phyloP scores from a whole-genome alignment of 768 basidiomycete genomes.

The Stropharia rugosoannulata region DNA sequence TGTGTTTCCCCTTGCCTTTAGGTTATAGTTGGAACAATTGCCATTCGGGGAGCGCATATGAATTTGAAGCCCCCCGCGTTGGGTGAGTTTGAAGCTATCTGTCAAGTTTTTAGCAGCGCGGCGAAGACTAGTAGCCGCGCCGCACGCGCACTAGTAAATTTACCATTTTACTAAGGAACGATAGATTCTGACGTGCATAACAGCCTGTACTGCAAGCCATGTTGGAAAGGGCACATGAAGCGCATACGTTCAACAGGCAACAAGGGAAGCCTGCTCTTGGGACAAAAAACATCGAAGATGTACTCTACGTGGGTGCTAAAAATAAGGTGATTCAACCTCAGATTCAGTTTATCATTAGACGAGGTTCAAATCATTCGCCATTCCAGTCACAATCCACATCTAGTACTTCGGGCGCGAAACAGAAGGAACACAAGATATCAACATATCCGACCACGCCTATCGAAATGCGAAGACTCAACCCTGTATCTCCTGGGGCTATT shows the following conservation, averaged over 20 bases:
- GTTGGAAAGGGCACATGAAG: slow-evolving; percentile 39
- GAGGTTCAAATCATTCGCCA: no score
- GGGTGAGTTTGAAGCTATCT: slow-evolving; percentile 46
- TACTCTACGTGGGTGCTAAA: slow-evolving; percentile 33
- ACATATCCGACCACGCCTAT: no score
- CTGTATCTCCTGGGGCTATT: no score
- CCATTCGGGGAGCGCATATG: slow-evolving; percentile 42
- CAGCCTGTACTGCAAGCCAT: slow-evolving; percentile 48
- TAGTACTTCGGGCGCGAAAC: no score
- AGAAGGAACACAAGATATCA: no score
- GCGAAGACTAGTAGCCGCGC: slow-evolving; percentile 49
- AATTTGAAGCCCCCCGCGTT: slow-evolving; percentile 46
- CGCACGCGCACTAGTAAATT: slow-evolving; percentile 44
- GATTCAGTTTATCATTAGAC: no score
- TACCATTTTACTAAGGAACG: background rate
- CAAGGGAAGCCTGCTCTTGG: slow-evolving; percentile 13
- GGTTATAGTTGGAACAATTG: slow-evolving; percentile 56
- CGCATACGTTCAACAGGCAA: slow-evolving; percentile 16
- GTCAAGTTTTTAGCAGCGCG: slow-evolving; percentile 40
- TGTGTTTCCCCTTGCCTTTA: slow-evolving; percentile 13
- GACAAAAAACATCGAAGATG: slow-evolving; percentile 27
- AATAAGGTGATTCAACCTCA: slow-evolving; percentile 24
- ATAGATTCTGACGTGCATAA: background rate
- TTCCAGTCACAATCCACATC: no score
- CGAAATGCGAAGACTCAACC: no score